phyloP scores from a whole-genome alignment of 2,329 filamentous ascomycete genomes.

The Colletotrichum sansevieriae region DNA sequence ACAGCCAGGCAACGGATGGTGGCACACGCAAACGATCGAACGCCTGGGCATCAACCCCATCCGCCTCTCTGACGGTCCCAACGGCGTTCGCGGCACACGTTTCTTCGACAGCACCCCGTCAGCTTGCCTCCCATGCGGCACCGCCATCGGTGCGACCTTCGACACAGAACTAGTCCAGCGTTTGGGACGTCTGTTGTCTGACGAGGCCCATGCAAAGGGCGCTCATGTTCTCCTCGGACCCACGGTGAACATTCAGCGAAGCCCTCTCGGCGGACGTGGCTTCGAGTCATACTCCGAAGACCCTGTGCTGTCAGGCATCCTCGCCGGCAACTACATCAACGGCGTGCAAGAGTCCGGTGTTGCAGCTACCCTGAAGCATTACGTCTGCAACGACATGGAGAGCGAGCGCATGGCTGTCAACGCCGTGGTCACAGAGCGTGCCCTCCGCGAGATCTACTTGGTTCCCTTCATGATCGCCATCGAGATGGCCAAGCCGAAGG shows the following conservation, averaged over 20 bases:
- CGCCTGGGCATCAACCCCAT: slow-evolving; percentile 34
- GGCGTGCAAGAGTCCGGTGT: slow-evolving; percentile 69
- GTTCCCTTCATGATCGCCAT: slow-evolving; percentile 70
- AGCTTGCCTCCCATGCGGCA: slow-evolving; percentile 72
- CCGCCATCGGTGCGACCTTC: slow-evolving; percentile 69
- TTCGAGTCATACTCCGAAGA: slow-evolving; percentile 72
- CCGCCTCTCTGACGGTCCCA: slow-evolving; percentile 44
- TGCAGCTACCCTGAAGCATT: slow-evolving; percentile 70
- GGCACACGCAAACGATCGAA: slow-evolving; percentile 43
- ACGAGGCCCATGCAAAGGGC: slow-evolving; percentile 67
- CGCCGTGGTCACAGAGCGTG: slow-evolving; percentile 66
- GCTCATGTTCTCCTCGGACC: slow-evolving; percentile 71
- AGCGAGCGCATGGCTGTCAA: slow-evolving; percentile 68
- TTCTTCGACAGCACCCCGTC: slow-evolving; percentile 75
- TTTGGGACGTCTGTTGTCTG: slow-evolving; percentile 63
- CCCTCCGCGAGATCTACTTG: slow-evolving; percentile 70
- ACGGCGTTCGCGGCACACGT: slow-evolving; percentile 69
- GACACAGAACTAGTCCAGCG: slow-evolving; percentile 65
- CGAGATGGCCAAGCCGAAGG: slow-evolving; percentile 62
- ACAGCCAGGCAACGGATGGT: slow-evolving; percentile 39
- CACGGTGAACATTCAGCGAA: slow-evolving; percentile 73
- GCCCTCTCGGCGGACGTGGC: slow-evolving; percentile 69
- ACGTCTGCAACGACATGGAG: slow-evolving; percentile 72
- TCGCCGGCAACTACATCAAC: slow-evolving; percentile 64
- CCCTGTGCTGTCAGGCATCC: slow-evolving; percentile 67